Conservation (phyloP, 2,329 filamentous ascomycete genomes). For the Fusarium sp. region DNA sequence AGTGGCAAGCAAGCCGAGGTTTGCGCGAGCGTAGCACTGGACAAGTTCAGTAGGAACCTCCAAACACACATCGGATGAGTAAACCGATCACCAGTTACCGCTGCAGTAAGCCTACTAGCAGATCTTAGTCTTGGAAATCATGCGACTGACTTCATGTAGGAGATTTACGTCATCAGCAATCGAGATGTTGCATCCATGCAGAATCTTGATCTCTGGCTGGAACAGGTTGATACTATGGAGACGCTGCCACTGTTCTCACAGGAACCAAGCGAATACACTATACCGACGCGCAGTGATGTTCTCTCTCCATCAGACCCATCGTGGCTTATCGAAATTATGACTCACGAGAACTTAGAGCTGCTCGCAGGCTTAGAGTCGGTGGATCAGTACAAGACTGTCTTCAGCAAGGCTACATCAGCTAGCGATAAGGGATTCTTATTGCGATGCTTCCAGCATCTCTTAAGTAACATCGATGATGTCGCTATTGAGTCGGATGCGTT, state of each 20-base stretch:
- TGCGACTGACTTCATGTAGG: neutral
- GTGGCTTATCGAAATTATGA: slow-evolving; percentile 1
- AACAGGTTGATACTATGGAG: neutral
- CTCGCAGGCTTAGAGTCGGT: neutral
- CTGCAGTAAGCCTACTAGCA: neutral
- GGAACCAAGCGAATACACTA: neutral
- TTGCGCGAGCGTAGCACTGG: neutral
- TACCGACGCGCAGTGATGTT: rapidly evolving
- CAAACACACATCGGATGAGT: neutral
- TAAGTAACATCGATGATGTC: neutral
- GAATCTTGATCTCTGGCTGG: neutral
- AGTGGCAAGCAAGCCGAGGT: neutral
- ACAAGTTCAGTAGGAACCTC: neutral
- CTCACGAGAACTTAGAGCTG: neutral
- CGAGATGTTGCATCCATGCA: slow-evolving; percentile 3
- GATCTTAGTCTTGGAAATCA: too few species aligned
- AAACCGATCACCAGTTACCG: neutral
- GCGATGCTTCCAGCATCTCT: neutral
- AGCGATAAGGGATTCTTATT: neutral
- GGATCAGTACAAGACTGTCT: neutral
- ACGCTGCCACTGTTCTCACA: neutral
- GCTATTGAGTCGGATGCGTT: rapidly evolving
- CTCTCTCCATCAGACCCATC: neutral
- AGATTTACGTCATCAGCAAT: slow-evolving; percentile 7
- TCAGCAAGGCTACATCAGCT: neutral